Conservation (phyloP, 1,139 yeast species). For the Pichia sp. region DNA sequence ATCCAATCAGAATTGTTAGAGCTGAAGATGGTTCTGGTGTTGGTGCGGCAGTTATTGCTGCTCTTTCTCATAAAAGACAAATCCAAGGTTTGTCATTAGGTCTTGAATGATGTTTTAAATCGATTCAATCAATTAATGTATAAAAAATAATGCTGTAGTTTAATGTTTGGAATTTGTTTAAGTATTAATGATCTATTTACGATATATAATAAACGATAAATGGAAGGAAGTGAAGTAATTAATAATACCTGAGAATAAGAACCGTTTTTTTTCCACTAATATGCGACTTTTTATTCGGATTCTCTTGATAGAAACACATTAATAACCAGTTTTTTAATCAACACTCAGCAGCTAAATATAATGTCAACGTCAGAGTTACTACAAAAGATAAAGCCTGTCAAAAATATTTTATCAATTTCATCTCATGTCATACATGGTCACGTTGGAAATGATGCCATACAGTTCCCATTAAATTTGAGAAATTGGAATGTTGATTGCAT, state of each 20-base stretch:
- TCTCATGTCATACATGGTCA: slow-evolving; percentile 68
- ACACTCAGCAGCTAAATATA: no score
- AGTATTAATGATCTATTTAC: no score
- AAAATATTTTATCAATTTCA: slow-evolving; percentile 37
- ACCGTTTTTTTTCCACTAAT: no score
- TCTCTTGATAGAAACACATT: background rate
- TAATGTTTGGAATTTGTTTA: no score
- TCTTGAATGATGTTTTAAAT: no score
- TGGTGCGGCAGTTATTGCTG: slow-evolving; percentile 98
- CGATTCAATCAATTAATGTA: background rate
- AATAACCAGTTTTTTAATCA: no score
- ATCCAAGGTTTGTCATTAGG: slow-evolving; percentile 74
- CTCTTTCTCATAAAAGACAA: slow-evolving; percentile 77
- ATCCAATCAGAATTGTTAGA: slow-evolving; percentile 77
- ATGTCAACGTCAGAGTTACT: background rate
- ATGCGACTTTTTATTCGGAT: no score
- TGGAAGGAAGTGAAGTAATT: no score
- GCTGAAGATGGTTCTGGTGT: slow-evolving; percentile 99
- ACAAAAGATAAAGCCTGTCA: slow-evolving; percentile 8
- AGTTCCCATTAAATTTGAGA: slow-evolving; percentile 53
- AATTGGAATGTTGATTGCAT: slow-evolving; percentile 67
- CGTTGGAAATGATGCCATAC: slow-evolving; percentile 59
- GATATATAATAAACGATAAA: no score
- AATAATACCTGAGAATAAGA: no score
- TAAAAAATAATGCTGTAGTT: no score